These are phyloP conservation scores for Sarcocystis neurona DNA, from an alignment of 169 alveolate species.

Conservation along the genomic window DNA sequence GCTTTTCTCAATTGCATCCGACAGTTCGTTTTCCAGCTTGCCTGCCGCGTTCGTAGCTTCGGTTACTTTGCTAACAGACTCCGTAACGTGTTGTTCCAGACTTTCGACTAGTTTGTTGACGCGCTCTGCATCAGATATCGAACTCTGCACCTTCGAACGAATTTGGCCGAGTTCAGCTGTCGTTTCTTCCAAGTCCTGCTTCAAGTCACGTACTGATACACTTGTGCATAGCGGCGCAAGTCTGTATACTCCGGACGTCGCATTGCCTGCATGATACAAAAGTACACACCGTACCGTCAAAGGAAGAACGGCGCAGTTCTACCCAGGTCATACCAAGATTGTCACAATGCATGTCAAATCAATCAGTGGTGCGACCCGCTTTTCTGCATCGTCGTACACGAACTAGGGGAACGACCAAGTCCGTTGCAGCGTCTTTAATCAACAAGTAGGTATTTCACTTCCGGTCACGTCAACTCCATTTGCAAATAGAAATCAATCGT, in stretches of 20 bases:
- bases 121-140: background rate
- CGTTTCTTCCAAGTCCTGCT: slow-evolving; percentile 30
- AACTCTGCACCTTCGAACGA: background rate
- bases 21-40: background rate
- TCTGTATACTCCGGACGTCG: slow-evolving; percentile 57
- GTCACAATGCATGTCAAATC: too few species aligned
- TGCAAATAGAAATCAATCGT: too few species aligned
- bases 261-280: slow-evolving; percentile 56
- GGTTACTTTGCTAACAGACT: background rate
- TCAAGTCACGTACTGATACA: slow-evolving; percentile 38
- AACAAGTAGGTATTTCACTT: too few species aligned
- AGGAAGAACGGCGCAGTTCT: too few species aligned
- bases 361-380: too few species aligned
- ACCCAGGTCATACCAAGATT: too few species aligned
- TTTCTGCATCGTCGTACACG: too few species aligned
- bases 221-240: slow-evolving; percentile 64
- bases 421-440: too few species aligned
- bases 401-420: too few species aligned
- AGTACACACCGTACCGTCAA: too few species aligned
- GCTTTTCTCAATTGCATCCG: background rate
- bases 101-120: background rate
- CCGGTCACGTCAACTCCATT: too few species aligned
- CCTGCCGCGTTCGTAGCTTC: background rate
- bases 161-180: slow-evolving; percentile 4
- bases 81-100: background rate